Evolutionary conservation across 1,284 basidiomycete genomes (phyloP), one percentile per base, ranked within the genome.

Genomic region (Nidula niveotomentosa): DNA sequence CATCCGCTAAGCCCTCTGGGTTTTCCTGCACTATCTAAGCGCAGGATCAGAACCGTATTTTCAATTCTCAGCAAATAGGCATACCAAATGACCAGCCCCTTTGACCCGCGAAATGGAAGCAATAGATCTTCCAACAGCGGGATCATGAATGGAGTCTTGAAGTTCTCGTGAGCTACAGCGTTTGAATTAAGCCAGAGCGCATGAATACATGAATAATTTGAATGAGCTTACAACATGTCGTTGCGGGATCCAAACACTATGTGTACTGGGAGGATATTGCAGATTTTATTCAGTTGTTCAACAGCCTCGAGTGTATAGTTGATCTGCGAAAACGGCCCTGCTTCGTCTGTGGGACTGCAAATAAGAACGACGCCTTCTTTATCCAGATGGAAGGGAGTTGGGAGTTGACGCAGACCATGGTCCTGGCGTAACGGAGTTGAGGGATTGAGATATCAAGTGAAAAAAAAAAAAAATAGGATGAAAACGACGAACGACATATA

Each of bases 81-180:
- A 12, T 15, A 62, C 61, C 56, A 64, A 46, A 56, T 64, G 62
- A 4, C 62, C 62, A 34, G 50, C 61, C 0, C 57, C 60, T 46
- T 56, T 45, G 2, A 64, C 53, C 13, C 58, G 33, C 18, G 54
- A 58, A 17, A 62, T 52, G 3, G 61, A 61, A 4, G 61, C 55
- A 10, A 62, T 56, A 8, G 47, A 53, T 12, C 62, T 54, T 6
- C 58, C 59, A 47, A 55, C 55, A 15, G 55, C 48, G 8, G 55
- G 54, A 30, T 62, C 56, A 2, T 54, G 36, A 30, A 61, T 54
- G 6, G 59, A 58, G 13, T 62, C 59, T 48, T 63, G 62, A 3
- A 53, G 36, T 17, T 61, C 59, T 17, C n/a, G 15, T 10, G 12
- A 13, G 6, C 45, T 17, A 47, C 23, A 23, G 4, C 23, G 23